Evolutionary conservation across 768 basidiomycete genomes (phyloP).

Genomic region (Leucosporidium scottii): DNA sequence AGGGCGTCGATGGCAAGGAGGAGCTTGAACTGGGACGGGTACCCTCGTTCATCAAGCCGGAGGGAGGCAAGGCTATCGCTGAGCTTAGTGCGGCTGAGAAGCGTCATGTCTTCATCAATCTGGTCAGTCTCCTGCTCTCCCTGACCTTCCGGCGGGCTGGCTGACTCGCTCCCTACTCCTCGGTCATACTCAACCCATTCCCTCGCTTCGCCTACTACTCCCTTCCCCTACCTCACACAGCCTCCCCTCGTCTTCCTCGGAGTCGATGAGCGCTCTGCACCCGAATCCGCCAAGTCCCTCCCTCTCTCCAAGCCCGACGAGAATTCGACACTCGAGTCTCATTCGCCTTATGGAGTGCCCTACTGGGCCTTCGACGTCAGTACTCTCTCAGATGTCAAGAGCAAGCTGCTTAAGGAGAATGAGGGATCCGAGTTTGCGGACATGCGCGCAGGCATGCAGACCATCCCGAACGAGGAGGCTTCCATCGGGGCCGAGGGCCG

Average conservation of each 20-base stretch:
- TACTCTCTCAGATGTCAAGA: slow-evolving; percentile 39
- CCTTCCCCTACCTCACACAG: slow-evolving; percentile 7
- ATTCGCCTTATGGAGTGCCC: slow-evolving; percentile 56
- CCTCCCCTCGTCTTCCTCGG: slow-evolving; percentile 67
- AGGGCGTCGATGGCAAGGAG: slow-evolving; percentile 61
- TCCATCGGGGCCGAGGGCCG: slow-evolving; percentile 70
- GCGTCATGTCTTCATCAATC: slow-evolving; percentile 17
- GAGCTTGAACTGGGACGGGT: slow-evolving; percentile 53
- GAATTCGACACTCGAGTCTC: slow-evolving; percentile 52
- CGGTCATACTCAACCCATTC: not conserved
- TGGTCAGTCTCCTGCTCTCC: slow-evolving; percentile 3
- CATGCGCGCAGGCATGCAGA: slow-evolving; percentile 54
- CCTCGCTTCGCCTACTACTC: not conserved
- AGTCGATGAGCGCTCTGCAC: slow-evolving; percentile 53
- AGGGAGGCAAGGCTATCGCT: slow-evolving; percentile 9
- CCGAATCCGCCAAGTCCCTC: slow-evolving; percentile 49
- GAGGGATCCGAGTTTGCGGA: slow-evolving; percentile 55
- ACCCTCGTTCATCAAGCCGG: slow-evolving; percentile 14
- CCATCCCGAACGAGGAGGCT: slow-evolving; percentile 59
- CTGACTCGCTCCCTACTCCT: not conserved
- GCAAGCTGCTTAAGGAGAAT: slow-evolving; percentile 37
- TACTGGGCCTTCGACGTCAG: slow-evolving; percentile 77
- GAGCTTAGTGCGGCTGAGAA: slow-evolving; percentile 7
- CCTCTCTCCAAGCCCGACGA: slow-evolving; percentile 44
- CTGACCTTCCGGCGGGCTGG: not conserved